phyloP scores from a whole-genome alignment of 1,284 basidiomycete species.

The Athelia sp. region DNA sequence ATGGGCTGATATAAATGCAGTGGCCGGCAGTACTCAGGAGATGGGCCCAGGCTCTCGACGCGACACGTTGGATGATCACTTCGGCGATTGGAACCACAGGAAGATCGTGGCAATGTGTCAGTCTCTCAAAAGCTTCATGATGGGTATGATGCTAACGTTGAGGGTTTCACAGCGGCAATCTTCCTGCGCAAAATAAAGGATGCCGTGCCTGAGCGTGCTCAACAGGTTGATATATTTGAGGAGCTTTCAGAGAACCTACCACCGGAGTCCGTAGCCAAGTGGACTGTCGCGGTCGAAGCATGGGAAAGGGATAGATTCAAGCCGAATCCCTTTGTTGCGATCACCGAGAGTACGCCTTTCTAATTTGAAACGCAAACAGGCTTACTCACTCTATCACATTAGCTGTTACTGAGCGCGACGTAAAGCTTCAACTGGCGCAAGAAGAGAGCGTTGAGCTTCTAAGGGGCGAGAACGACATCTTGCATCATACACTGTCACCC shows the following conservation, averaged over 20 bases:
- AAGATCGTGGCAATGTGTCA: slow-evolving; percentile 14
- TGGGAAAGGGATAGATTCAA: slow-evolving; percentile 18
- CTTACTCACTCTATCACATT: slow-evolving; percentile 5
- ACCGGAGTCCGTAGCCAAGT: slow-evolving; percentile 6
- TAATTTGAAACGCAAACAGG: neutral
- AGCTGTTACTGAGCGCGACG: slow-evolving; percentile 2
- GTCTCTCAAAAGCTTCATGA: neutral
- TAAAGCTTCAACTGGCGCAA: neutral
- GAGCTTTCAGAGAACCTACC: slow-evolving; percentile 1
- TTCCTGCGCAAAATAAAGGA: neutral
- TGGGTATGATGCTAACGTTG: slow-evolving; percentile 13
- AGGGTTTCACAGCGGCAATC: slow-evolving; percentile 5
- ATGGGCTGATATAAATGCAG: slow-evolving; percentile 21
- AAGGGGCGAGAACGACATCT: neutral
- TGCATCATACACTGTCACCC: neutral
- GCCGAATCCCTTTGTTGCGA: slow-evolving; percentile 16
- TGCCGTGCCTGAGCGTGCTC: neutral
- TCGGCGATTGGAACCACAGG: slow-evolving; percentile 24
- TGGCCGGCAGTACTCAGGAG: slow-evolving; percentile 22
- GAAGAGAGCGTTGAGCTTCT: neutral
- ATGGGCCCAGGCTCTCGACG: slow-evolving; percentile 27
- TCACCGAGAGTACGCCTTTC: neutral
- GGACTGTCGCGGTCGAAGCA: slow-evolving; percentile 13
- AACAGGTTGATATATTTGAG: slow-evolving; percentile 8
- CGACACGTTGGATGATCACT: slow-evolving; percentile 28